Evolutionary conservation across 305 asterid genomes (phyloP).

Genomic region (Solanum hybrid): DNA sequence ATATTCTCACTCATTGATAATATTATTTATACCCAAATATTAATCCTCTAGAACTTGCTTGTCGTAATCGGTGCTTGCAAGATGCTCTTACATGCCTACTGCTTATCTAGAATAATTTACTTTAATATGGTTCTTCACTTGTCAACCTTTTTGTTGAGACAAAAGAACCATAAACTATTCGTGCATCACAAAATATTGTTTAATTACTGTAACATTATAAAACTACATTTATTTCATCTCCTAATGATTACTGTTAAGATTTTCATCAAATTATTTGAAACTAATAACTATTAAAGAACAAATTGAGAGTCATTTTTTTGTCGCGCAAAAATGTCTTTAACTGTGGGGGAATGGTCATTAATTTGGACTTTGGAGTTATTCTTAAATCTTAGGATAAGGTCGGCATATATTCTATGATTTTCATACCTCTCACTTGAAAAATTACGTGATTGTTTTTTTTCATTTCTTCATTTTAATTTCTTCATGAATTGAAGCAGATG

Average conservation of each 20-base stretch:
- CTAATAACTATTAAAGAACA: neutral
- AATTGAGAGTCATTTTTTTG: neutral
- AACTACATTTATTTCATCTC: neutral
- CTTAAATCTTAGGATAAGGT: too few relatives aligned
- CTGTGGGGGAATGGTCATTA: too few relatives aligned
- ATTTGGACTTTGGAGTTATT: too few relatives aligned
- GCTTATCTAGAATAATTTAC: neutral
- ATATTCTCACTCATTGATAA: too few relatives aligned
- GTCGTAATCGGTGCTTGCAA: neutral
- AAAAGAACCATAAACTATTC: neutral
- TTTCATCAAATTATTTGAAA: neutral
- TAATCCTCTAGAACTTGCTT: too few relatives aligned
- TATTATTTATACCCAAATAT: too few relatives aligned
- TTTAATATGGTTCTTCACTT: neutral
- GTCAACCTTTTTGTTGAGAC: neutral
- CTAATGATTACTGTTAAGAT: neutral
- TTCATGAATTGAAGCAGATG: conserved; percentile 32
- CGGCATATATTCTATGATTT: too few relatives aligned
- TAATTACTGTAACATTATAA: neutral
- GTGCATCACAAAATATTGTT: neutral
- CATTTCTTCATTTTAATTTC: too few relatives aligned
- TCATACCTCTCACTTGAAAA: too few relatives aligned
- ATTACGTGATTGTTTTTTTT: too few relatives aligned
- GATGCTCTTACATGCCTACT: neutral
- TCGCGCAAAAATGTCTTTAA: too few relatives aligned